Percentiles rank a stretch among this genome's conserved stretches.
Evolutionary conservation across 257 asterid genomes (phyloP).

Genomic region (Apocynum venetum): DNA sequence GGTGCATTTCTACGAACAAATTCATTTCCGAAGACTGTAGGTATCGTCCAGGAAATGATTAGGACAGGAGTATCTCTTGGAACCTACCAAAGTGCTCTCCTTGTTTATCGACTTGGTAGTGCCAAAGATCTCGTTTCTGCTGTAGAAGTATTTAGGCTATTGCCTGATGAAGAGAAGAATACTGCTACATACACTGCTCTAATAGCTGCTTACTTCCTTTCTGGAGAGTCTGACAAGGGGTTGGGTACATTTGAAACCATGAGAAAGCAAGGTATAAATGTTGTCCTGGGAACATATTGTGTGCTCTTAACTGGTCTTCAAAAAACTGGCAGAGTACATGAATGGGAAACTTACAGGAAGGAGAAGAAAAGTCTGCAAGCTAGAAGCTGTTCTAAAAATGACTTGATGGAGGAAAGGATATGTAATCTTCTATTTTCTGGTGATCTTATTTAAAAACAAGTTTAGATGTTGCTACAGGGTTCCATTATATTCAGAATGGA

Average conservation of each 20-base stretch:
- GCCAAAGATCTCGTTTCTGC: constrained; percentile 46
- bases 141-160: constrained; percentile 46
- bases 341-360: constrained; percentile 47
- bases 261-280: constrained; percentile 43
- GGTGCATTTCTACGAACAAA: constrained; percentile 59
- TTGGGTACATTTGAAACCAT: constrained; percentile 53
- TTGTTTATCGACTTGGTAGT: constrained; percentile 68
- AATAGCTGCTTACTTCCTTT: constrained; percentile 54
- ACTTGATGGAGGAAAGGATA: constrained; percentile 47
- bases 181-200: constrained; percentile 69
- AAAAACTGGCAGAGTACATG: constrained; percentile 38
- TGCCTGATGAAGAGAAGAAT: constrained; percentile 62
- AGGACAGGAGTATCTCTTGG: constrained; percentile 58
- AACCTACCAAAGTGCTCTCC: constrained; percentile 54
- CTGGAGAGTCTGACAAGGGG: constrained; percentile 49
- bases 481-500: not conserved
- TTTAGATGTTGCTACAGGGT: not conserved
- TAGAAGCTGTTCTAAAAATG: constrained; percentile 23
- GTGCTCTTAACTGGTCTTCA: constrained; percentile 67
- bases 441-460: constrained; percentile 16
- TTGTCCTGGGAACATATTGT: constrained; percentile 55
- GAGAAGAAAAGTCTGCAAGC: constrained; percentile 48
- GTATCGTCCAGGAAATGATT: constrained; percentile 54
- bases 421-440: constrained; percentile 70
- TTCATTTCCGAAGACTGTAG: constrained; percentile 47